Conservation (phyloP, 73 alveolate genomes). For the Stentor coeruleus region DNA sequence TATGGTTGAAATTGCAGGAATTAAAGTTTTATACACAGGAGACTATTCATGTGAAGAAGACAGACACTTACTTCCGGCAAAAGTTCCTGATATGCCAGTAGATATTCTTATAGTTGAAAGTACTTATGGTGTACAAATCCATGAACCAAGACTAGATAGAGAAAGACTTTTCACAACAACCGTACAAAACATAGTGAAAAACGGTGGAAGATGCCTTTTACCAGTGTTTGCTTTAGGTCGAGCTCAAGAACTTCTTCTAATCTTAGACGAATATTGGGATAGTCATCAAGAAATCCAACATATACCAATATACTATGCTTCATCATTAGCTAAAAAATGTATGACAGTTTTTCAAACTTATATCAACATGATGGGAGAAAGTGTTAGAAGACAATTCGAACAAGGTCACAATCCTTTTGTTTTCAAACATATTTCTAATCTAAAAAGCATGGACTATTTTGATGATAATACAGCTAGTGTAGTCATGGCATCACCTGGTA, state of each 20-base stretch:
- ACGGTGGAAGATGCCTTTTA: slow-evolving; percentile 97
- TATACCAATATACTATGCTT: slow-evolving; percentile 86
- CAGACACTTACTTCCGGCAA: slow-evolving; percentile 98
- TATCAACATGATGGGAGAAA: slow-evolving; percentile 93
- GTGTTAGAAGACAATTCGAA: slow-evolving; percentile 66
- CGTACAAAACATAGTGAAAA: slow-evolving; percentile 90
- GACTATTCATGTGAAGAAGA: slow-evolving; percentile 99
- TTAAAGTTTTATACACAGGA: slow-evolving; percentile 99
- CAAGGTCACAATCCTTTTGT: slow-evolving; percentile 88
- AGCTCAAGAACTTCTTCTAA: slow-evolving; percentile 94
- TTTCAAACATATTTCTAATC: slow-evolving; percentile 68
- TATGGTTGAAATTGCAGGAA: slow-evolving; percentile 97
- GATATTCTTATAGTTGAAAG: slow-evolving; percentile 97
- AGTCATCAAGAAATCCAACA: slow-evolving; percentile 15
- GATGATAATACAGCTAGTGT: slow-evolving; percentile 71
- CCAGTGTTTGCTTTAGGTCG: slow-evolving; percentile 99
- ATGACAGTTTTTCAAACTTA: slow-evolving; percentile 89
- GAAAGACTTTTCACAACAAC: slow-evolving; percentile 89
- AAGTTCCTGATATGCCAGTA: slow-evolving; percentile 94
- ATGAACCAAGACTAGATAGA: slow-evolving; percentile 93
- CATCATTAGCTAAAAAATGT: slow-evolving; percentile 90
- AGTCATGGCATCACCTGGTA: slow-evolving; percentile 98
- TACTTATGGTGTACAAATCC: slow-evolving; percentile 97
- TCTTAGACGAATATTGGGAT: slow-evolving; percentile 96
- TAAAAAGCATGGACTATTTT: slow-evolving; percentile 49